Base-by-base conservation (phyloP, 345 rosid species). In the Acer yangbiense region DNA sequence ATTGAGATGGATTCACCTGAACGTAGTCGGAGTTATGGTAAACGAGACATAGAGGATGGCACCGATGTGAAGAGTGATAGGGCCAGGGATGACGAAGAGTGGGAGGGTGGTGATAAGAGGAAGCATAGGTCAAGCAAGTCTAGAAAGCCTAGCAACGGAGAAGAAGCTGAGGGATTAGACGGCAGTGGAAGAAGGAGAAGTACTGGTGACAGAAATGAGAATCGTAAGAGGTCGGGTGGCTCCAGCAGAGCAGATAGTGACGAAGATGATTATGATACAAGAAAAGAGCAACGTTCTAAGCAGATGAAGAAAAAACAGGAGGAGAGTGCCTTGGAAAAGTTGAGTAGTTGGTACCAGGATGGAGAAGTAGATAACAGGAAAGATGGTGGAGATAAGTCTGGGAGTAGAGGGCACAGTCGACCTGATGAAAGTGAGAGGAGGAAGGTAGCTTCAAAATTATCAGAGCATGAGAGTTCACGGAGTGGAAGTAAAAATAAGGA, bases 301-400 rank as follows among this genome's bases (percentile, higher is more conserved):
- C 88, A 83, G 82, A 43, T 84, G 79, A 96, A 90, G 93, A 94
- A 82, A 84, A 94, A 89, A 72, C 94, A 84, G 78, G 98, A 96
- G 87, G 98, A 96, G 82, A 91, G 98, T 78, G 89, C 97, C 82
- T 82, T 96, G 85, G 98, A 96, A 48, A 89, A 89, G 82, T 72
- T 94, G 74, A 96, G 97, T 74, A 94, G 89, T 83, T 91, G 92
- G 92, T 94, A 96, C 77, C 90, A 96, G 86, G 98, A 96, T 67
- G 97, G 98, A 74, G 98, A 96, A 55, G 83, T 81, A 12, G 99
- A 94, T 21, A 82, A 63, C 77, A 85, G 80, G 84, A 89, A 77
- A 74, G 91, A 84, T 70, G 90, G 85, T 74, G 92, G 90, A 8
- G 98, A 91, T 43, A 94, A 87, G 86, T 78, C 81, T 27, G 87